Base-by-base conservation (phyloP, 192 early-diverging fungal species). In the Entrophospora sp. region DNA sequence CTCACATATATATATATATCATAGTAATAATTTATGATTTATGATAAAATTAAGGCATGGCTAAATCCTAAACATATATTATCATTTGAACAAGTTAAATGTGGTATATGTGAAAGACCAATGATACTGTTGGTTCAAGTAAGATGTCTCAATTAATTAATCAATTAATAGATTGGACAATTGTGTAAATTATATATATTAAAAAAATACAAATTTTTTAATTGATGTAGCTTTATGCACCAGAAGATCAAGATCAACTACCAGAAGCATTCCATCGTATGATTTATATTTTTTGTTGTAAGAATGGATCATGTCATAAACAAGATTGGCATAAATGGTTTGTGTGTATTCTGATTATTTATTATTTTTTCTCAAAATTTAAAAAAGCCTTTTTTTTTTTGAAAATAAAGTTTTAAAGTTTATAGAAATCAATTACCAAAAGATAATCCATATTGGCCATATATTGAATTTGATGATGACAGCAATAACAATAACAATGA, bases 201-300 rank as follows among this genome's bases (percentile, higher is more conserved):
- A 3, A 30, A 4, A 25, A 44, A 18, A 40, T 6, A 22, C n/a
- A 51, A 31, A 27, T 22, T 27, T 46, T n/a, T 18, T 52, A 45
- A 22, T 61, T n/a, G 27, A 31, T 4, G 14, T 57, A 90, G 86
- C 71, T 98, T 5, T 98, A 94, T 62, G 91, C 93, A 1, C 93
- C 96, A 9, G 93, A 98, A 63, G 92, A 98, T 70, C 77, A 86
- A 22, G 92, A 98, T 70, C 77, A 86, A 22, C 87, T 90, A 0
- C 65, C 69, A 0, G 86, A 91, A 66, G 95, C 96, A 3, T 97
- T 88, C 68, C 94, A 95, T 68, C 84, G 96, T 38, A 86, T 86
- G 58, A 71, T 97, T 7, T 96, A 95, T 66, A 81, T 99, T 4
- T 99, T 96, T 70, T 85, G 87, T 70, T 99, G 96, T 77, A 90